Base-by-base conservation (phyloP, 2,329 filamentous ascomycete species). In the Huntiella bhutanensis region DNA sequence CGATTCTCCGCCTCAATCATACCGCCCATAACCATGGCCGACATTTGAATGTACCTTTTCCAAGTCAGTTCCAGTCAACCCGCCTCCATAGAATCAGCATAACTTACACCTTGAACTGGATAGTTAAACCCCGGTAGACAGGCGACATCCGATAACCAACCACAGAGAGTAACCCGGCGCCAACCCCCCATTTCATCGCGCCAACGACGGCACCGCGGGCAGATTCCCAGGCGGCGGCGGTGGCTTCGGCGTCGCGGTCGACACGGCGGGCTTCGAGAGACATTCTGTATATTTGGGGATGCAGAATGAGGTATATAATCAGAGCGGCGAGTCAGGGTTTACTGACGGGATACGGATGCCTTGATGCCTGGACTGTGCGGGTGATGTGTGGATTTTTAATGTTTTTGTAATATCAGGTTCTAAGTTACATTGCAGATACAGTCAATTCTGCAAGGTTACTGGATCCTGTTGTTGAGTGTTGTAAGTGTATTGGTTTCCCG, bases 41-140 rank as follows among this genome's bases (percentile, higher is more conserved):
- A 82, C 79, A 86, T 84, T 59, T 86, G 81, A 12, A 87, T 65
- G 57, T 84, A 88, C 28, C 82, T 87, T 16, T n/a, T 42, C 12
- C 32, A 37, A 41, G 34, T 28, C 16, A n/a, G 41, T 49, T 42
- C 46, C 43, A 36, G 12, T 36, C 8, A 15, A 8, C 2, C 22
- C 22, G 22, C 7, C 22, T 28, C 22, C 22, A 28, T 28, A 28
- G 5, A 28, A 28, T 28, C 2, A 28, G 8, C 22, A 10, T 10
- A 22, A 63, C 74, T 56, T 69, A 83, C 80, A 81, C 75, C 64
- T 84, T 84, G 62, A 84, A 84, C 57, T 84, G 80, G 43, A 83
- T 64, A 1, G 80, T 85, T 51, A 82, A 62, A 1, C 77, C 71
- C 16, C 80, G 71, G 57, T 87, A 88, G 15, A 87, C 56, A 0